These are phyloP conservation scores for Candida endomychidarum DNA, from an alignment of 805 yeast genomes.

Conservation along the genomic window DNA sequence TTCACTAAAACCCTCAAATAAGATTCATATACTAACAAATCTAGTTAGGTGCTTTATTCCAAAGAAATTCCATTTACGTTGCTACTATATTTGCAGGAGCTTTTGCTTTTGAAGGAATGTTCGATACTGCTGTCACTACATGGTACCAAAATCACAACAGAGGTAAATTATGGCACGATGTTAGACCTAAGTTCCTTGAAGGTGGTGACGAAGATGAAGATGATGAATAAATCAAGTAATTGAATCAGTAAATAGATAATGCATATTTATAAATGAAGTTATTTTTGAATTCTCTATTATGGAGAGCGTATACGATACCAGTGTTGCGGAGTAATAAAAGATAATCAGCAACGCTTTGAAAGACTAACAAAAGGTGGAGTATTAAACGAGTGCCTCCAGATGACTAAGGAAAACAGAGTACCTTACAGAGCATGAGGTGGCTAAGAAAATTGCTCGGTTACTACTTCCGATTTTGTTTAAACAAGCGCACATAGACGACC, in stretches of 20 bases:
- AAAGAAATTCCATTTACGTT: conserved; percentile 89
- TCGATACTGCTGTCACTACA: conserved; percentile 62
- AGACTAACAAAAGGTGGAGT: too few species aligned
- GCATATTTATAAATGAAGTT: conserved; percentile 1
- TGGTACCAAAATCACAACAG: conserved; percentile 79
- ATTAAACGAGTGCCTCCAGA: too few species aligned
- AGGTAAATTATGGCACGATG: conserved; percentile 85
- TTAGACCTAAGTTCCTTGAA: conserved; percentile 56
- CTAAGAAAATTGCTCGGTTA: too few species aligned
- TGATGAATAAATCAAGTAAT: conserved; percentile 33
- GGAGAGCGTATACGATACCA: too few species aligned
- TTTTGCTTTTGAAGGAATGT: conserved; percentile 78
- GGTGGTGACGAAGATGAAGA: conserved; percentile 62
- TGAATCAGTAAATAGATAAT: conserved; percentile 5
- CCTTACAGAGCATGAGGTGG: too few species aligned
- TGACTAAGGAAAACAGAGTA: too few species aligned
- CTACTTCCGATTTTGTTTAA: too few species aligned
- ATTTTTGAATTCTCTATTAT: too few species aligned
- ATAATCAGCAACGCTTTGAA: too few species aligned
- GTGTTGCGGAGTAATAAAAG: too few species aligned
- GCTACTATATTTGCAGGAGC: conserved; percentile 81
- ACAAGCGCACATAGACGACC: too few species aligned
- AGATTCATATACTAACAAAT: conserved; percentile 12
- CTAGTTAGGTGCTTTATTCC: conserved; percentile 44
- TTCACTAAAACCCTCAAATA: too few species aligned